Evolutionary conservation across 106 monocot genomes (phyloP), one percentile per base, ranked within the genome.

Genomic region (Dactylorhiza incarnata): DNA sequence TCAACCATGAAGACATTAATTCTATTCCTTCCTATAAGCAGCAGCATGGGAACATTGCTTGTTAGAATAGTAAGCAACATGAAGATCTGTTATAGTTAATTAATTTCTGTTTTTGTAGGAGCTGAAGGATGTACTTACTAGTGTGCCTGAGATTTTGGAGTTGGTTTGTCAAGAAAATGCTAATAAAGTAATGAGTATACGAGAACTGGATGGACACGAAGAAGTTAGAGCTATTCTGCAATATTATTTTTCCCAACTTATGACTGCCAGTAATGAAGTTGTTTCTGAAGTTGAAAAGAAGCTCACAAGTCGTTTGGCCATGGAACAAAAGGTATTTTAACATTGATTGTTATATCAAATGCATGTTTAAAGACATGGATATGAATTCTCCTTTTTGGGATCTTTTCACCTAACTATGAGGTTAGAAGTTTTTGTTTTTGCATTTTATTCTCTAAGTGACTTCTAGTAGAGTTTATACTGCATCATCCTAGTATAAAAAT

Each of bases 111-210:
- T 22, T 29, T 6, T 87, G 79, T 79, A 99, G 94, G 99, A 99
- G 69, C 78, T 99, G 15, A 85, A 94, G 82, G 74, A 82, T 78
- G 86, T 94, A 10, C 53, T 99, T 47, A 50, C 20, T 37, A 79
- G 78, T 53, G 86, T 94, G 0, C 99, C 99, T 73, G 99, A 99
- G 77, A 85, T 99, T 70, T 75, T 50, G 79, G 86, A 87, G 66
- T 72, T 94, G 14, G 71, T 88, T 86, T 91, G 94, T 55, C 6
- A 49, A 19, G 85, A 86, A 37, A 74, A 83, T 71, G 74, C 78
- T 45, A 65, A 4, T 53, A 79, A 54, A 68, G 5, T 83, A 74
- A 83, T 91, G 48, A 24, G 75, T 37, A 53, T 77, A 37, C 78
- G 77, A 46, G 84, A 86, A 5, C 49, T 71, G 44, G 68, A 80